These are phyloP conservation scores for Hymenoscyphus infarciens DNA, from an alignment of 2,329 filamentous ascomycete species.

Conservation along the genomic window DNA sequence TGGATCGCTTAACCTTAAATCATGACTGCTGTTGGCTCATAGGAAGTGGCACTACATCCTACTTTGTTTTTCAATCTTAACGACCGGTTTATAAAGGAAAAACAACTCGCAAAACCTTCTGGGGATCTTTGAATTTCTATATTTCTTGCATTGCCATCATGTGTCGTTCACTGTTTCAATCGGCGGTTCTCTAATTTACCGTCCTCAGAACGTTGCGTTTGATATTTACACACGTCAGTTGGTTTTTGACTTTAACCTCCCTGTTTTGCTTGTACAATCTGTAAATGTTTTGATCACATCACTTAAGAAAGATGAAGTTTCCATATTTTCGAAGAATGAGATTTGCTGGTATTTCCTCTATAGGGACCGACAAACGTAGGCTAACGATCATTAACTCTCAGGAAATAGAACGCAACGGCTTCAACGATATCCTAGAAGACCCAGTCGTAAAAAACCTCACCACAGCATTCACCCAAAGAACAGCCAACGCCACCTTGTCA, in stretches of 20 bases:
- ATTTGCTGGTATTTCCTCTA: neutral
- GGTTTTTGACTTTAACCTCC: neutral
- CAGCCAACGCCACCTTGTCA: slow-evolving; percentile 4
- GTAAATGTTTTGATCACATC: neutral
- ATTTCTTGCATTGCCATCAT: neutral
- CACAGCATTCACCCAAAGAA: neutral
- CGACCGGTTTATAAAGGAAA: too few relatives aligned
- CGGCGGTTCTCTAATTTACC: slow-evolving; percentile 7
- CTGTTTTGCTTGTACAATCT: neutral
- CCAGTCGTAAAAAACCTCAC: slow-evolving; percentile 11
- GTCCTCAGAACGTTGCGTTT: slow-evolving; percentile 1
- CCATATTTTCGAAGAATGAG: too few relatives aligned
- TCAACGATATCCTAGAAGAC: slow-evolving; percentile 6
- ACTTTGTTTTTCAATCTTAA: too few relatives aligned
- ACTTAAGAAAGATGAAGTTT: too few relatives aligned
- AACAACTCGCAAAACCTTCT: too few relatives aligned
- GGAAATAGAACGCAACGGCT: slow-evolving; percentile 7
- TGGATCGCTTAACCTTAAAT: too few relatives aligned
- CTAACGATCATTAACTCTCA: neutral
- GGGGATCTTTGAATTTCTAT: too few relatives aligned
- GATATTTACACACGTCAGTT: slow-evolving; percentile 4
- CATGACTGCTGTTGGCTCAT: neutral
- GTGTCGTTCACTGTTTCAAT: slow-evolving; percentile 8
- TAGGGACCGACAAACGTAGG: neutral
- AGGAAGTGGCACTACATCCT: neutral